Percentiles rank a stretch among this genome's conserved stretches.
Evolutionary conservation across 2,329 filamentous ascomycete species (phyloP).

Genomic region (Arthrobotrys sphaeroides): DNA sequence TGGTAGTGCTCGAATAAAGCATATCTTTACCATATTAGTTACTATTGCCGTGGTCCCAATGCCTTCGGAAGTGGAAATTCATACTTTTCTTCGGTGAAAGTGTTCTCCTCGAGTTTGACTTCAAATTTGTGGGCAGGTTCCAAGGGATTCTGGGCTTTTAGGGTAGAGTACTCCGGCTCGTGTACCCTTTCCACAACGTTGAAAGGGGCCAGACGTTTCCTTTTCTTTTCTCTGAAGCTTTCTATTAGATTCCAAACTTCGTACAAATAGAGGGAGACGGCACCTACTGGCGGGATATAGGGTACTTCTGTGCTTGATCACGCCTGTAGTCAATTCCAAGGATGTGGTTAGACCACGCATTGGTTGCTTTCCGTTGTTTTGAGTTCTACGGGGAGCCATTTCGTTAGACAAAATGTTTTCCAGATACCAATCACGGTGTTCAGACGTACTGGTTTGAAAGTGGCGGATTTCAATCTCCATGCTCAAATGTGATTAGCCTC

Average conservation of each 20-base stretch:
- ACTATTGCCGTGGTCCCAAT: background rate
- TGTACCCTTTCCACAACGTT: constrained; percentile 74
- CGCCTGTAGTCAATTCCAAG: constrained; percentile 74
- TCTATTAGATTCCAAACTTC: background rate
- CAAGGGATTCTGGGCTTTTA: constrained; percentile 67
- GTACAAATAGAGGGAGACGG: constrained; percentile 4
- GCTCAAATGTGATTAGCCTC: background rate
- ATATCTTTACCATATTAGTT: constrained; percentile 57
- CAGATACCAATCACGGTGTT: background rate
- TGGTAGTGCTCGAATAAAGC: constrained; percentile 79
- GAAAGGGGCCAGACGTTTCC: constrained; percentile 72
- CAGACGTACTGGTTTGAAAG: constrained; percentile 36
- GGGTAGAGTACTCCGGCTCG: constrained; percentile 69
- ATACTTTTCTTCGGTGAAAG: constrained; percentile 80
- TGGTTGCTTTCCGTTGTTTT: constrained; percentile 78
- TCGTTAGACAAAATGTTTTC: constrained; percentile 69
- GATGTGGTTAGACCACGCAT: constrained; percentile 78
- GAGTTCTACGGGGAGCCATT: constrained; percentile 73
- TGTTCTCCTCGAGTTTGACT: constrained; percentile 75
- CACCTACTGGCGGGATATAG: constrained; percentile 73
- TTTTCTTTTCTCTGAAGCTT: constrained; percentile 66
- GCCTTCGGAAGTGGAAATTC: constrained; percentile 54
- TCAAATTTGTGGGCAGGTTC: constrained; percentile 74
- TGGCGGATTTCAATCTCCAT: constrained; percentile 23
- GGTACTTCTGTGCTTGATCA: constrained; percentile 71